Conservation (phyloP, 1,284 basidiomycete species). For the Naganishia sp. region DNA sequence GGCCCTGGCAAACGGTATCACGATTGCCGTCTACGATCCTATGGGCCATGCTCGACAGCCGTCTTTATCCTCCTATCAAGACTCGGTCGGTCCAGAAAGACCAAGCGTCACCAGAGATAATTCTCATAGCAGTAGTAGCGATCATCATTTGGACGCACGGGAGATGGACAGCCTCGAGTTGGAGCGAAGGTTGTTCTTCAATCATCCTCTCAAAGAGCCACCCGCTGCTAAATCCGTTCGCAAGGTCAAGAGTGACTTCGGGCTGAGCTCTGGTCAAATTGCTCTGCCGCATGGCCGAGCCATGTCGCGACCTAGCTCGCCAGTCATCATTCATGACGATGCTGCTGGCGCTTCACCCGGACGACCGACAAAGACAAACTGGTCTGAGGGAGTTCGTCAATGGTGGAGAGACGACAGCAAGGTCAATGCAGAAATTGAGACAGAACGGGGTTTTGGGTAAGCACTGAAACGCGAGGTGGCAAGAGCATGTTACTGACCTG, state of each 20-base stretch:
- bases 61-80: slow-evolving; percentile 11
- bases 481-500: neutral
- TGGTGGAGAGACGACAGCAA: slow-evolving; percentile 34
- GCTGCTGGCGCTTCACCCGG: slow-evolving; percentile 34
- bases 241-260: slow-evolving; percentile 31
- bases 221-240: slow-evolving; percentile 11
- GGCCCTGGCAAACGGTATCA: slow-evolving; percentile 1
- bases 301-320: slow-evolving; percentile 31
- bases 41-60: slow-evolving; percentile 21
- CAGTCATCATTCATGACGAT: slow-evolving; percentile 28
- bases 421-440: slow-evolving; percentile 26
- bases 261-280: slow-evolving; percentile 20
- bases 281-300: slow-evolving; percentile 16
- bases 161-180: slow-evolving; percentile 17
- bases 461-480: neutral
- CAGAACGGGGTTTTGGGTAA: slow-evolving; percentile 38
- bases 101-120: neutral
- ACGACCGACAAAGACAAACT: slow-evolving; percentile 26
- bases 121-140: slow-evolving; percentile 12
- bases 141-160: slow-evolving; percentile 3
- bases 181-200: slow-evolving; percentile 22
- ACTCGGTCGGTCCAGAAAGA: neutral
- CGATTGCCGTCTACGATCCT: slow-evolving; percentile 22
- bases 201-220: neutral
- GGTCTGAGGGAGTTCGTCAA: slow-evolving; percentile 31